Evolutionary conservation across 2,329 filamentous ascomycete species (phyloP).

Genomic region (Fusarium guadeloupense): DNA sequence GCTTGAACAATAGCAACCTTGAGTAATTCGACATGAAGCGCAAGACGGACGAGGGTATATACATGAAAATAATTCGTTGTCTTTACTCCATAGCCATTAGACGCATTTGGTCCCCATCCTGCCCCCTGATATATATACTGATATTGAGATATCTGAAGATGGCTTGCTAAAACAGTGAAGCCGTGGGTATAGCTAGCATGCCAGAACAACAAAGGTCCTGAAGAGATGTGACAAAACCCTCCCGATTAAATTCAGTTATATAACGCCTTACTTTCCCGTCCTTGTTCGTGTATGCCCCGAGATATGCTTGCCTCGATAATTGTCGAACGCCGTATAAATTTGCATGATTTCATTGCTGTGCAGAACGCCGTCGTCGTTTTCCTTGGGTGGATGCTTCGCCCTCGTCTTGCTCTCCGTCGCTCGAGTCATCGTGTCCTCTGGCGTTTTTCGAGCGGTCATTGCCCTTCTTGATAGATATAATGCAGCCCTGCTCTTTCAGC

Average conservation of each 20-base stretch:
- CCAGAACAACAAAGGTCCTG: background rate
- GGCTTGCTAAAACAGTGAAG: slow-evolving; percentile 18
- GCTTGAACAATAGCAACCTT: background rate
- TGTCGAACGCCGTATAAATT: slow-evolving; percentile 30
- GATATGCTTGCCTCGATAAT: slow-evolving; percentile 4
- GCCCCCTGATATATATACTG: slow-evolving; percentile 1
- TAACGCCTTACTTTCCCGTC: slow-evolving; percentile 9
- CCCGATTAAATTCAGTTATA: background rate
- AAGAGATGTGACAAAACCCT: background rate
- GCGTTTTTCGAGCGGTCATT: slow-evolving; percentile 67
- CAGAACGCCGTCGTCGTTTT: slow-evolving; percentile 37
- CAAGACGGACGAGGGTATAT: background rate
- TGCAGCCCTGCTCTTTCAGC: slow-evolving; percentile 80
- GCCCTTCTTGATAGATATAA: slow-evolving; percentile 88
- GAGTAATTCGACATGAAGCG: too few relatives aligned
- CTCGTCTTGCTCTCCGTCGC: slow-evolving; percentile 55
- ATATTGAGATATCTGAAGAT: slow-evolving; percentile 10
- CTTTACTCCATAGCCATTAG: background rate
- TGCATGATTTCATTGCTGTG: slow-evolving; percentile 19
- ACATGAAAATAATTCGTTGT: background rate
- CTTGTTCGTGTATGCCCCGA: slow-evolving; percentile 22
- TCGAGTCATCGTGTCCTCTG: slow-evolving; percentile 54
- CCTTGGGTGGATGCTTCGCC: slow-evolving; percentile 29
- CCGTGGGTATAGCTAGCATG: slow-evolving; percentile 29
- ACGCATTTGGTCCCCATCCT: background rate